Base-by-base conservation (phyloP, 192 early-diverging fungal genomes). In the Coemansia sp. region DNA sequence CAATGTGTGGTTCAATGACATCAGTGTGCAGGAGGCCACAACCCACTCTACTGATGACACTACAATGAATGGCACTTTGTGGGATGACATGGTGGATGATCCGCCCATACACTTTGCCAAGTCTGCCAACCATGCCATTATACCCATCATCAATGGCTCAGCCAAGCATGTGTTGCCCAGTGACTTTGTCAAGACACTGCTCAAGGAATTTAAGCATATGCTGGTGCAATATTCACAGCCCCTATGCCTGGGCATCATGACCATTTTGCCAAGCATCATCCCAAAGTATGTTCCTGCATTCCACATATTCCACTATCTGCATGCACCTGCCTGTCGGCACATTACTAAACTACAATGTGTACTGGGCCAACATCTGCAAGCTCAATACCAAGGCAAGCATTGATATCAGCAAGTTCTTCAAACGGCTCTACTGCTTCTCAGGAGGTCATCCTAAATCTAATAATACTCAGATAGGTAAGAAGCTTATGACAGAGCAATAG, bases 261-360 rank as follows among this genome's bases (percentile, higher is more conserved):
- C 76, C 4, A 77, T 91, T 0, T 74, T 83, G 9, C 89, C 89
- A 2, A 82, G 86, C 42, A 77, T 91, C 0, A 63, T 91, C 9
- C 89, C 89, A 19, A 82, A 74, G 9, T 87, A 83, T 49, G 65
- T 83, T 45, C 89, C 87, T 4, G 67, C 80, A 0, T 85, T 88
- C 52, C 83, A 86, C n/a, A 69, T 88, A 0, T 82, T 82, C 35
- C 62, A 76, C 40, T 89, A 89, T 42, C 23, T 48, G 1, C 62
- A 49, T 7, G 5, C 24, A 6, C 48, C 44, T 71, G 25, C 56
- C 65, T 6, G 23, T 48, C 0, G 79, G 73, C 23, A 77, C 79
- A 0, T 23, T 73, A 32, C 30, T 81, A 8, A 73, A 81, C 28
- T 81, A 76, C 16, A 73, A 81, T 29, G 73, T 76, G 33, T 77